Conservation (phyloP, 2,329 filamentous ascomycete genomes). For the Passalora sequoiae region DNA sequence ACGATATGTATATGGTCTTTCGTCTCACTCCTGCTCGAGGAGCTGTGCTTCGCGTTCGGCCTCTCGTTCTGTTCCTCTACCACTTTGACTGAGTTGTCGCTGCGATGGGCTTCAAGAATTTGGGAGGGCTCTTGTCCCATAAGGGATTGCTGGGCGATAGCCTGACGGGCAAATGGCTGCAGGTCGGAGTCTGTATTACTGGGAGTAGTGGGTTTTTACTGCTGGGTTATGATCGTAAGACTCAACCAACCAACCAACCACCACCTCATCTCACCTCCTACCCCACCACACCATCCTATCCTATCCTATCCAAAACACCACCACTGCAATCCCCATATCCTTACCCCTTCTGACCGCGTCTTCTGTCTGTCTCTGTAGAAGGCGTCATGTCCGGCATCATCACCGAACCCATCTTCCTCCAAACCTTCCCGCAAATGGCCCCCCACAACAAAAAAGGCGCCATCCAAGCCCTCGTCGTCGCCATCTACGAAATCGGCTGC, state of each 20-base stretch:
- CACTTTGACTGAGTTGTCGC: neutral
- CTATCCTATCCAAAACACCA: no score
- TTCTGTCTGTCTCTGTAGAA: no score
- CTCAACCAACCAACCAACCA: conserved; percentile 7
- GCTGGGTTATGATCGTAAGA: conserved; percentile 22
- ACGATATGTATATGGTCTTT: no score
- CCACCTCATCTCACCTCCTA: neutral
- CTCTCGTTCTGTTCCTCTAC: neutral
- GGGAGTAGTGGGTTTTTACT: conserved; percentile 15
- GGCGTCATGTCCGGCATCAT: conserved; percentile 43
- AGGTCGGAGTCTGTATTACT: conserved; percentile 17
- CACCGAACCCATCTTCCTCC: conserved; percentile 37
- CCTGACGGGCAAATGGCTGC: conserved; percentile 11
- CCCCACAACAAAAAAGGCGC: conserved; percentile 22
- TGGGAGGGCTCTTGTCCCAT: conserved; percentile 13
- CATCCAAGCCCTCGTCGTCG: conserved; percentile 34
- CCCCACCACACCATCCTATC: neutral
- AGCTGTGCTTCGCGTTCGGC: no score
- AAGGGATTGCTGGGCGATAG: conserved; percentile 17
- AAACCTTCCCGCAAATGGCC: conserved; percentile 39
- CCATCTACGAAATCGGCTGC: conserved; percentile 28
- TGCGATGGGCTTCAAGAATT: neutral
- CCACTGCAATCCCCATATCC: no score
- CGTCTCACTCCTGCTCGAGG: no score
- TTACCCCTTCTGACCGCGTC: no score